A percentile compares a stretch with the other conserved stretches of the same genome.
phyloP scores from a whole-genome alignment of 768 basidiomycete species.

The Termitomyces sp. region DNA sequence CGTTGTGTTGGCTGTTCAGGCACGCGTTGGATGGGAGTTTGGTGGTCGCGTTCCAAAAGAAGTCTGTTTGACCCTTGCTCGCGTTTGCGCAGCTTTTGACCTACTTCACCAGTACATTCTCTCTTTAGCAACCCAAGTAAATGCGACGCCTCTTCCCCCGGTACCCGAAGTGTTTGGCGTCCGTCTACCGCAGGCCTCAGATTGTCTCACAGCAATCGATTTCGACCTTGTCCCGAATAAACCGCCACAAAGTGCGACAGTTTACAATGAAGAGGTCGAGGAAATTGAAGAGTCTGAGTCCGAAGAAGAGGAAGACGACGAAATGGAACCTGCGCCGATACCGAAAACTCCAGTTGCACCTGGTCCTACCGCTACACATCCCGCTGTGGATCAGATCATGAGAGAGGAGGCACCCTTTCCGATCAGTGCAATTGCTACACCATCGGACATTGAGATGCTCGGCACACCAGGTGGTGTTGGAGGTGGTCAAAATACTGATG shows the following conservation, averaged over 20 bases:
- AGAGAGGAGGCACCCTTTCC: conserved; percentile 49
- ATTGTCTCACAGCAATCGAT: conserved; percentile 75
- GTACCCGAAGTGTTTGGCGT: conserved; percentile 90
- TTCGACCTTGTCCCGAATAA: conserved; percentile 85
- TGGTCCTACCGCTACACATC: conserved; percentile 18
- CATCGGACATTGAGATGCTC: conserved; percentile 67
- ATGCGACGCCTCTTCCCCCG: conserved; percentile 70
- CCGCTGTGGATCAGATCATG: conserved; percentile 29
- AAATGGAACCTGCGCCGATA: conserved; percentile 65
- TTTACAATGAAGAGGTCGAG: conserved; percentile 78
- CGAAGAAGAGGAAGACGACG: conserved; percentile 59
- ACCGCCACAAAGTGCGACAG: conserved; percentile 69
- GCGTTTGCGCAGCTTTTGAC: background rate
- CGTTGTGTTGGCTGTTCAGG: conserved; percentile 74
- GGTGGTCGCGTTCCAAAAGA: conserved; percentile 87
- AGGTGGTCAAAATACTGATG: conserved; percentile 35
- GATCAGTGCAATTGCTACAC: conserved; percentile 55
- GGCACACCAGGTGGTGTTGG: conserved; percentile 33
- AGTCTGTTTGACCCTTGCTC: conserved; percentile 34
- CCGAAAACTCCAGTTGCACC: conserved; percentile 25
- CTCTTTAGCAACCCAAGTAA: conserved; percentile 79
- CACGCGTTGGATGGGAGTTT: conserved; percentile 90
- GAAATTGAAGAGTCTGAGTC: conserved; percentile 74
- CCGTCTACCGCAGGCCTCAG: conserved; percentile 63
- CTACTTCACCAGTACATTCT: conserved; percentile 53